Conservation (phyloP, 2,329 filamentous ascomycete genomes). For the Colletotrichum camelliae region DNA sequence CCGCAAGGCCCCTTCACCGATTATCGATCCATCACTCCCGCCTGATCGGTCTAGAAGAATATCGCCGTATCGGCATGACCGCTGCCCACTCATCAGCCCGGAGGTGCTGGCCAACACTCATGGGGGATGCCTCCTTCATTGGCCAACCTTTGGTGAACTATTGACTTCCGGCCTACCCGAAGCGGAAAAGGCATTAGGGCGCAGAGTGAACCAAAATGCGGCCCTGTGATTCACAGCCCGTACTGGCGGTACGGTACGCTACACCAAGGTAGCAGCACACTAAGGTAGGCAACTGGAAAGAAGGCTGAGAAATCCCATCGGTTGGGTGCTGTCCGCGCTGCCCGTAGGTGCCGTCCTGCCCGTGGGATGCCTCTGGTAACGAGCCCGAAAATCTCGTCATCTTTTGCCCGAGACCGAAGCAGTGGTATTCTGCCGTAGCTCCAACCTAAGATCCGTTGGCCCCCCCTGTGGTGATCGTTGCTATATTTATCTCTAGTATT, state of each 20-base stretch:
- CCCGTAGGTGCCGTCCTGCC: neutral
- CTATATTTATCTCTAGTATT: conserved; percentile 12
- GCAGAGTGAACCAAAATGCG: neutral
- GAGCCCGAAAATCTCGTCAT: conserved; percentile 2
- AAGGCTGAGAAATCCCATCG: neutral
- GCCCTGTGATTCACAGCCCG: neutral
- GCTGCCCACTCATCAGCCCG: neutral
- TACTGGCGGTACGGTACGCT: neutral
- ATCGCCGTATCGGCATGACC: conserved; percentile 11
- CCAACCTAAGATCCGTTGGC: neutral
- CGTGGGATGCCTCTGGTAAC: neutral
- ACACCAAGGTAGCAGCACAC: neutral
- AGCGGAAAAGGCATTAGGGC: conserved; percentile 1
- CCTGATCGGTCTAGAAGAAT: neutral
- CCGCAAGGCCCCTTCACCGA: neutral
- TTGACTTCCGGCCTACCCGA: neutral
- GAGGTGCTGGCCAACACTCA: neutral
- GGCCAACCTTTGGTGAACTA: neutral
- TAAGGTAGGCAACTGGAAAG: neutral
- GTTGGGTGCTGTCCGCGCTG: neutral
- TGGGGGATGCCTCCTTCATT: neutral
- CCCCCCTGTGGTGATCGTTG: conserved; percentile 10
- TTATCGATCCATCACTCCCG: neutral
- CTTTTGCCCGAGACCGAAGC: neutral
- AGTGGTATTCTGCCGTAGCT: neutral